A percentile compares a stretch with the other conserved stretches of the same genome.
phyloP scores from a whole-genome alignment of 2,329 filamentous ascomycete species.

The Aspergillus hiratsukae region DNA sequence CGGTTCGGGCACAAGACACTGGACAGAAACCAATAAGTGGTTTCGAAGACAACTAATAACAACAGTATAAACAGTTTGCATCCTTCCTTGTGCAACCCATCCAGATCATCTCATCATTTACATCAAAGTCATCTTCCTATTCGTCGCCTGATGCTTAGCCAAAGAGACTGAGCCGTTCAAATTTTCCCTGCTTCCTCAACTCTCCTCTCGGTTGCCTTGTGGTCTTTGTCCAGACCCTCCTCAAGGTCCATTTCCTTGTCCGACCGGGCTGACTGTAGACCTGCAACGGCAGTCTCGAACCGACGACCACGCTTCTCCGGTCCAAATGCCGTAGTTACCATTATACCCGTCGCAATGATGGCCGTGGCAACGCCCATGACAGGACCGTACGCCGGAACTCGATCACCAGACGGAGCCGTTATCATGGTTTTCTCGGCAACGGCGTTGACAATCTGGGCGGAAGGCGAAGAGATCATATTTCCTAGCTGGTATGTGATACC shows the following conservation, averaged over 20 bases:
- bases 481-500: constrained; percentile 68
- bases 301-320: constrained; percentile 68
- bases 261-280: constrained; percentile 14
- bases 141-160: neutral
- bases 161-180: neutral
- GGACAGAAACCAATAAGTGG: too few relatives aligned
- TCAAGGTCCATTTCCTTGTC: constrained; percentile 20
- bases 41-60: neutral
- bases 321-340: constrained; percentile 63
- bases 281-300: constrained; percentile 60
- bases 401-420: constrained; percentile 49
- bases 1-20: too few relatives aligned
- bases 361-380: constrained; percentile 72
- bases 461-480: constrained; percentile 58
- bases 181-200: constrained; percentile 18
- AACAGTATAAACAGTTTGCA: neutral
- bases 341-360: constrained; percentile 68
- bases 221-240: constrained; percentile 8
- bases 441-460: constrained; percentile 72
- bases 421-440: constrained; percentile 62
- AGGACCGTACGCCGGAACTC: constrained; percentile 66
- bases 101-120: neutral
- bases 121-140: neutral
- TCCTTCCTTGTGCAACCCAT: neutral
- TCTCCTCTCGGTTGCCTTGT: constrained; percentile 20